Evolutionary conservation across 2,329 filamentous ascomycete genomes (phyloP), one percentile per base, ranked within the genome.

Genomic region (Diaporthe sp.): DNA sequence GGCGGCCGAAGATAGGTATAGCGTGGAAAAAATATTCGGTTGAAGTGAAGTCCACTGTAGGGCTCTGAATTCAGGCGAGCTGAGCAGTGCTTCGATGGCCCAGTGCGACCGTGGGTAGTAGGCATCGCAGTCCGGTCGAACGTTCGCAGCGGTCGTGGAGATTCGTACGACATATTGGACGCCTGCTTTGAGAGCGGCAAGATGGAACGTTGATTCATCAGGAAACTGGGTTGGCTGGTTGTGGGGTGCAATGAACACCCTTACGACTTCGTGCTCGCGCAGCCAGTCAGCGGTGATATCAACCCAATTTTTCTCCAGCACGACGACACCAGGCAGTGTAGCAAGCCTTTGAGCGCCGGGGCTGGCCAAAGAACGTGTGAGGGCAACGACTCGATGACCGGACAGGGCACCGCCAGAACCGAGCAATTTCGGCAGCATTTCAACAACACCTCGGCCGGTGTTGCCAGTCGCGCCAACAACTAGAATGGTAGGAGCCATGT

Each of bases 211-310:
- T 4, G 61, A 65, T 6, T 65, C 61, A 0, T 49, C 61, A 4
- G 61, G 25, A 34, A 87, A 87, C 25, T 86, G 83, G 5, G 73
- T 82, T 0, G 84, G 82, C 13, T 82, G 74, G 67, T 81, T 81
- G 77, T 86, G 84, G 0, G 84, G 77, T 28, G 86, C 85, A 58
- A 87, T 83, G 72, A 86, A 87, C 1, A 80, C 83, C 31, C 83
- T 78, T 15, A 73, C 79, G 1, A 87, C 82, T 4, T 83, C 67
- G 8, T 83, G 79, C 17, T 83, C 74, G 2, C 78, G 82, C n/a
- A 87, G 82, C 86, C 85, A 87, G 55, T 81, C 80, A 7, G 81
- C n/a, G 8, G 79, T 84, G 61, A 86, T 84, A 0, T 84, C 81
- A 49, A 81, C 75, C 85, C 84, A 85, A 77, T 82, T 80, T 2